phyloP scores from a whole-genome alignment of 805 yeast species.

The Wickerhamomyces chambardii region DNA sequence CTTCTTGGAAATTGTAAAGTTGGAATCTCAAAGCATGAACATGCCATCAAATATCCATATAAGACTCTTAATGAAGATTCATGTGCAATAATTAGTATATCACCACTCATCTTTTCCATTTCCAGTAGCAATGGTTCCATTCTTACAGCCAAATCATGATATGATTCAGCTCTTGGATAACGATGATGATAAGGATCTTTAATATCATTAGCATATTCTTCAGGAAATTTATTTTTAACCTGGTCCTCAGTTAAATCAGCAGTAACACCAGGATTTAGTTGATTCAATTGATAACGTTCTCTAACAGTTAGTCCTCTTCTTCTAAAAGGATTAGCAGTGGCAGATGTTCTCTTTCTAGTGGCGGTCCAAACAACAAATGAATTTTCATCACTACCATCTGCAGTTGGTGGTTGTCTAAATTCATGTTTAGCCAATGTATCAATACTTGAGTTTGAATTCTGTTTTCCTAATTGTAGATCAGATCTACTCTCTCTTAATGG shows the following conservation, averaged over 20 bases:
- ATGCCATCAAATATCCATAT: slow-evolving; percentile 93
- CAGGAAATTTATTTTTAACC: slow-evolving; percentile 51
- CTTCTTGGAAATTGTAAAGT: slow-evolving; percentile 65
- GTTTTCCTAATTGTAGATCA: slow-evolving; percentile 2
- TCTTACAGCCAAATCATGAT: slow-evolving; percentile 92
- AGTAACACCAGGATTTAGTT: slow-evolving; percentile 81
- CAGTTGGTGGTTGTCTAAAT: slow-evolving; percentile 27
- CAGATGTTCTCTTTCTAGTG: slow-evolving; percentile 73
- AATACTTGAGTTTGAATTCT: slow-evolving; percentile 8
- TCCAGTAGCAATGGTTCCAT: slow-evolving; percentile 90
- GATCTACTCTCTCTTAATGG: slow-evolving; percentile 1
- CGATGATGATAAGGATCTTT: slow-evolving; percentile 90
- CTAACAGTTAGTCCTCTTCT: slow-evolving; percentile 54
- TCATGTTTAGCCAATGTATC: slow-evolving; percentile 12
- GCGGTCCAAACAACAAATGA: slow-evolving; percentile 93
- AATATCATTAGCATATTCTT: slow-evolving; percentile 55
- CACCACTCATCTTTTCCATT: slow-evolving; percentile 87
- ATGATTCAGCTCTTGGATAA: slow-evolving; percentile 87
- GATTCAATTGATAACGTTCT: slow-evolving; percentile 78
- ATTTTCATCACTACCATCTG: slow-evolving; percentile 50
- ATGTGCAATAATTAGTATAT: slow-evolving; percentile 85
- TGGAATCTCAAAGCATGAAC: slow-evolving; percentile 83
- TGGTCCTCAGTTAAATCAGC: slow-evolving; percentile 61
- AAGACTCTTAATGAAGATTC: slow-evolving; percentile 84
- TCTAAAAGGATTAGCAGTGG: slow-evolving; percentile 65